A percentile compares a stretch with the other conserved stretches of the same genome.
phyloP scores from a whole-genome alignment of 176 grass and related monocot species.

The Bonia amplexicaulis region DNA sequence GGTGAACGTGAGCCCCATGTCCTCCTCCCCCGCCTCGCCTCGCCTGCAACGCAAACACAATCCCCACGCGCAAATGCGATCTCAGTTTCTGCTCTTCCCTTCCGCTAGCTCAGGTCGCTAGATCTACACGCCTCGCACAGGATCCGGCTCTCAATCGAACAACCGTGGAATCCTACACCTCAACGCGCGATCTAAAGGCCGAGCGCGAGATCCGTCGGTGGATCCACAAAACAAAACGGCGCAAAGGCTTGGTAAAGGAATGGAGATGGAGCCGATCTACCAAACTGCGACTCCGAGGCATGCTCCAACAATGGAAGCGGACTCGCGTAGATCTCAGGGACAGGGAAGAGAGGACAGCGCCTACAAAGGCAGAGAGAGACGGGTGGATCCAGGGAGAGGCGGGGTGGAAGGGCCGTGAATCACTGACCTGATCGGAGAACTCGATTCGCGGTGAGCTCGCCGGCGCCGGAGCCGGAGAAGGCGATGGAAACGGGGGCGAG shows the following conservation, averaged over 20 bases:
- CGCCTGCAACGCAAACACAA: slow-evolving; percentile 21
- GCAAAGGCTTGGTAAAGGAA: background rate
- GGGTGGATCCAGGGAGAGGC: no score
- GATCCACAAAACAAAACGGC: background rate
- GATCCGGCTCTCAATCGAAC: slow-evolving; percentile 27
- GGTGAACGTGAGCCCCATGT: slow-evolving; percentile 77
- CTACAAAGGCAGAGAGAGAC: background rate
- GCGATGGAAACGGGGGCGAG: slow-evolving; percentile 11
- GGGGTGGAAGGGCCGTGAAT: background rate
- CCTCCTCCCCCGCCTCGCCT: background rate
- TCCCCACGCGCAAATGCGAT: background rate
- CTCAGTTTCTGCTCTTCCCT: background rate
- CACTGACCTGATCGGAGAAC: slow-evolving; percentile 26
- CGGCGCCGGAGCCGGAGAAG: slow-evolving; percentile 25
- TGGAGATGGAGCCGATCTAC: background rate
- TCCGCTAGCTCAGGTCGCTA: background rate
- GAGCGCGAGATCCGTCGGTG: slow-evolving; percentile 1
- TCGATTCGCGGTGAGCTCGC: slow-evolving; percentile 23
- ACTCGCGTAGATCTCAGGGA: slow-evolving; percentile 2
- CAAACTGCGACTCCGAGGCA: background rate
- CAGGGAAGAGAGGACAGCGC: background rate
- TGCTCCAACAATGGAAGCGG: background rate
- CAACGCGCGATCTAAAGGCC: background rate
- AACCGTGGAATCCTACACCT: background rate
- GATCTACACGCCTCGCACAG: slow-evolving; percentile 15